Evolutionary conservation across 2,329 filamentous ascomycete species (phyloP), one percentile per base, ranked within the genome.

Genomic region (Pseudopithomyces chartarum): DNA sequence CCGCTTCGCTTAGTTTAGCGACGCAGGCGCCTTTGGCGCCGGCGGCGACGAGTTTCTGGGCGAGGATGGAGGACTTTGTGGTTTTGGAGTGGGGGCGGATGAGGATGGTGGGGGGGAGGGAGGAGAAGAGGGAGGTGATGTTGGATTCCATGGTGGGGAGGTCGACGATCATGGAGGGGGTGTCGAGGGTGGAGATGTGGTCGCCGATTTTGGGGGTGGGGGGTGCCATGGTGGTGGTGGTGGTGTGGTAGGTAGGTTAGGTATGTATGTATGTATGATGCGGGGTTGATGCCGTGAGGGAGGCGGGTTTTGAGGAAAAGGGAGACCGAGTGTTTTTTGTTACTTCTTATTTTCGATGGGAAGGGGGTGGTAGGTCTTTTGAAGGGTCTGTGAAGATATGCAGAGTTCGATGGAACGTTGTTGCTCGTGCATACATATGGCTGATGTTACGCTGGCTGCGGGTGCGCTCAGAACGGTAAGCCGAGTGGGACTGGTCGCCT

Each of bases 91-190:
- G 82, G 0, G 82, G 82, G 2, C 82, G 78, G 58, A 83, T 79
- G 52, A 71, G 67, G 20, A 79, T 62, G 0, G 79, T 80, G 6
- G 81, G 80, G 0, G 81, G 71, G 0, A 84, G 78, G 7, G 69
- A 72, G 12, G 65, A 63, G 67, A 83, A 78, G 11, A 84, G 74
- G 33, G 79, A 81, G 11, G 71, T 58, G 59, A 84, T 80, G 66
- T 84, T 84, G 60, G 70, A 60, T 56, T 84, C 81, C 79, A 84
- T 82, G 3, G 81, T 67, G 54, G 81, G 77, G 10, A 84, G 76
- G 50, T 84, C 79, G 44, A 84, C 82, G 43, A 85, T 77, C 81
- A 85, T 84, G 51, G 81, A 84, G 1, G 82, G 83, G 0, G 83
- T 85, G 63, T 85, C 83, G 42, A 85, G 80, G 55, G 65, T 66